Evolutionary conservation across 208 protist species (phyloP), one percentile per base, ranked within the genome.

Genomic region (Leptomonas pyrrhocoris): DNA sequence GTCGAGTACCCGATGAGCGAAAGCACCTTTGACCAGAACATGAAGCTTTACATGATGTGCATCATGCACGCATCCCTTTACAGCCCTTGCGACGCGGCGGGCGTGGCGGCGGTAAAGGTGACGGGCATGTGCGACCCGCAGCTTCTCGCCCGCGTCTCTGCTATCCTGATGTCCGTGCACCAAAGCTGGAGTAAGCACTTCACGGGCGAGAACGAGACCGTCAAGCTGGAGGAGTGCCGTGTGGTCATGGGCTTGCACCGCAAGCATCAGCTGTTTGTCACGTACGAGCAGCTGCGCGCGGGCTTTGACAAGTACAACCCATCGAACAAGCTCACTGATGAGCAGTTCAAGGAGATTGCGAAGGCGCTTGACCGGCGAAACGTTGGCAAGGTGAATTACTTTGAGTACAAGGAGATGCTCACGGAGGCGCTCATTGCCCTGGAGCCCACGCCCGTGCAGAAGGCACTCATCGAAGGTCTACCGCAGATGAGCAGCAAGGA

Each of bases 101-200:
- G 88, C n/a, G 73, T 96, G 28, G 80, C 83, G 0, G 96, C 96
- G 2, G 85, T 97, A 23, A 98, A 98, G 81, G 81, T 98, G 21
- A 96, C 94, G 1, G 96, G 88, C 21, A 95, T 98, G 83, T 93
- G 91, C 56, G 90, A 98, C 61, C 92, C 94, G 19, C 84, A 93
- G 78, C 86, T 98, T 15, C 89, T 98, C 8, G 91, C 92, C n/a
- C 85, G 91, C 54, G 81, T 97, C 4, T 94, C 88, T 21, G 84
- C 89, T 9, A 88, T 97, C 42, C 77, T 98, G 18, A 90, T 96
- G 81, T 93, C 88, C 12, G 88, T 95, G 43, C 89, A 96, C 57
- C 80, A 88, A 58, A 86, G 81, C 42, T 98, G 92, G 92, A 58
- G 83, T 42, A 72, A 85, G 46, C 68, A 85, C 73, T 97, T 98